phyloP scores from a whole-genome alignment of 2,329 filamentous ascomycete genomes.

The Hypoxylon rubiginosum region DNA sequence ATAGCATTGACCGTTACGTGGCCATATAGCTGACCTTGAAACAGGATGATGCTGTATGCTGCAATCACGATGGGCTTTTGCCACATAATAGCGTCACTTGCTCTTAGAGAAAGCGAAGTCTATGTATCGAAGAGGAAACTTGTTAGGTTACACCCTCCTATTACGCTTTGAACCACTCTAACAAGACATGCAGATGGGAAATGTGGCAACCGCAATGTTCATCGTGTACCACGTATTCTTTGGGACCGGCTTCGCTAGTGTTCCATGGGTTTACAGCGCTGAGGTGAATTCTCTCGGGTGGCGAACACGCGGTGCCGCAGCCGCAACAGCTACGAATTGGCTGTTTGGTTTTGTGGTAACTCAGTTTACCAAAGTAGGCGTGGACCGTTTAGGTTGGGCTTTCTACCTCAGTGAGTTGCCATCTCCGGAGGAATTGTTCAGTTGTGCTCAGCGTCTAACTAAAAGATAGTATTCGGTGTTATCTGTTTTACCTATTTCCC shows the following conservation, averaged over 20 bases:
- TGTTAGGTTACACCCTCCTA: constrained; percentile 36
- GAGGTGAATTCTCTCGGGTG: constrained; percentile 59
- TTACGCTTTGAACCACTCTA: constrained; percentile 7
- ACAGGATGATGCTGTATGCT: constrained; percentile 57
- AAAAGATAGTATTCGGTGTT: constrained; percentile 45
- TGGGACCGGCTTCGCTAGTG: constrained; percentile 54
- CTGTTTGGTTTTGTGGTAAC: constrained; percentile 58
- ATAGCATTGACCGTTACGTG: background rate
- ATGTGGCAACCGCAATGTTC: constrained; percentile 59
- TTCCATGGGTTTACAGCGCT: constrained; percentile 57
- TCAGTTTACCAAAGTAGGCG: constrained; percentile 60
- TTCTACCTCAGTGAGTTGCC: constrained; percentile 58
- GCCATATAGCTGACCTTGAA: background rate
- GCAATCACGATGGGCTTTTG: constrained; percentile 53
- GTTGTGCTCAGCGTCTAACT: constrained; percentile 4
- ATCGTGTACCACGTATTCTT: constrained; percentile 60
- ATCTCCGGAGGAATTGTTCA: background rate
- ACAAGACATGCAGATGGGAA: constrained; percentile 51
- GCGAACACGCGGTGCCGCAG: constrained; percentile 58
- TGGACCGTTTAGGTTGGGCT: constrained; percentile 57
- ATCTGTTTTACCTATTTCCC: constrained; percentile 51
- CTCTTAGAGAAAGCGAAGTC: constrained; percentile 51
- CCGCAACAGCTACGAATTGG: constrained; percentile 62
- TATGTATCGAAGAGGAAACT: constrained; percentile 48
- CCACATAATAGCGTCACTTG: constrained; percentile 56